These are phyloP conservation scores for Cyamopsis tetragonoloba DNA, from an alignment of 306 rosid genomes.

Conservation along the genomic window DNA sequence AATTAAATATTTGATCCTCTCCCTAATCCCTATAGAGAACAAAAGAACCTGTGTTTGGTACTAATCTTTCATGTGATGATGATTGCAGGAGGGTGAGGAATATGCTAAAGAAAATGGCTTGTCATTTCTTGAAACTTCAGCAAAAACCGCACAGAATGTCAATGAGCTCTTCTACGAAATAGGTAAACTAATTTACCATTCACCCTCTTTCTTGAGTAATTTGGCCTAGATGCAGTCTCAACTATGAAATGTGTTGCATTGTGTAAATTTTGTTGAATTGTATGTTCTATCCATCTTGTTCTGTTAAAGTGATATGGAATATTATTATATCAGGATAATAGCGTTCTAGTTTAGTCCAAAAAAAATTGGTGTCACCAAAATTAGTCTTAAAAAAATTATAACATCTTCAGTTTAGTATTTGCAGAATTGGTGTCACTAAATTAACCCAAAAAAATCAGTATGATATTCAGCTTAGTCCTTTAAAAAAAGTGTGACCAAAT, in stretches of 20 bases:
- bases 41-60: neutral
- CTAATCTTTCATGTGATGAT: neutral
- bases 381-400: no score
- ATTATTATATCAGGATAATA: no score
- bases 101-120: slow-evolving; percentile 73
- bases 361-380: no score
- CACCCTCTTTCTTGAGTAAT: neutral
- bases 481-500: no score
- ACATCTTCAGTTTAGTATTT: no score
- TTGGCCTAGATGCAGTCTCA: neutral
- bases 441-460: no score
- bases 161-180: slow-evolving; percentile 88
- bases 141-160: slow-evolving; percentile 82
- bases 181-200: slow-evolving; percentile 41
- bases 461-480: no score
- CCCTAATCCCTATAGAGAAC: no score
- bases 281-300: neutral
- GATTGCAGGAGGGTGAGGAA: slow-evolving; percentile 69
- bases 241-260: neutral
- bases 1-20: neutral
- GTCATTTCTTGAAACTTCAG: slow-evolving; percentile 80
- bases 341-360: no score
- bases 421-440: no score
- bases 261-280: neutral
- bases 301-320: neutral